Evolutionary conservation across 768 basidiomycete species (phyloP).

Genomic region (Lanmaoa rubissima): DNA sequence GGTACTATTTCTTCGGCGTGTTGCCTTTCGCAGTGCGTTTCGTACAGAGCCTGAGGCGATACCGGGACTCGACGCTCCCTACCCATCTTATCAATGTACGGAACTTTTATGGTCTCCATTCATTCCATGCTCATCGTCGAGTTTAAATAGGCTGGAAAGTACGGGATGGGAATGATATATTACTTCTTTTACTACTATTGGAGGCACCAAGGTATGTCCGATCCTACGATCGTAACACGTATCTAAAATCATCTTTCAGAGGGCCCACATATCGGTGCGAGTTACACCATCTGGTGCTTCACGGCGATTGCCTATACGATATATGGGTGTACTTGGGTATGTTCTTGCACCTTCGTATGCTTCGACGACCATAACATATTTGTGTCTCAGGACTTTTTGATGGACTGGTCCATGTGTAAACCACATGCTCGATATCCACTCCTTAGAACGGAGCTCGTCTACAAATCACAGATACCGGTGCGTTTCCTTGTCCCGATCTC

Average conservation of each 20-base stretch:
- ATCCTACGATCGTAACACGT: not conserved
- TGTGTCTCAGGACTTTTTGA: conserved; percentile 68
- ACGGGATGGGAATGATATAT: conserved; percentile 59
- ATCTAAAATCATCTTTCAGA: not conserved
- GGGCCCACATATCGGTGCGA: conserved; percentile 39
- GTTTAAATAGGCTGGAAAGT: conserved; percentile 73
- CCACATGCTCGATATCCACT: conserved; percentile 52
- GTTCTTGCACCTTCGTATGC: conserved; percentile 14
- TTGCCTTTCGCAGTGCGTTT: conserved; percentile 76
- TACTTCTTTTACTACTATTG: conserved; percentile 74
- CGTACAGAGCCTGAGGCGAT: conserved; percentile 86
- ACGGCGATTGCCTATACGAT: conserved; percentile 58
- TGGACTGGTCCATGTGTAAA: conserved; percentile 89
- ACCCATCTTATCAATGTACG: conserved; percentile 86
- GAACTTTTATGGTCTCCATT: not conserved
- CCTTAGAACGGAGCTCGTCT: conserved; percentile 74
- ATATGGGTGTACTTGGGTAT: conserved; percentile 80
- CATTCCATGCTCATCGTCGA: not conserved
- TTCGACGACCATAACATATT: not conserved
- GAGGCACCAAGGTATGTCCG: conserved; percentile 56
- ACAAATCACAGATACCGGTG: conserved; percentile 60
- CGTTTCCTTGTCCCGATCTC: conserved; percentile 12
- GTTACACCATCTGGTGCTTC: conserved; percentile 70
- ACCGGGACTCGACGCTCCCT: conserved; percentile 63
- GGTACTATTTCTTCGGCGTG: conserved; percentile 53